Conservation (phyloP, 345 rosid species). For the Gossypium arboreum region DNA sequence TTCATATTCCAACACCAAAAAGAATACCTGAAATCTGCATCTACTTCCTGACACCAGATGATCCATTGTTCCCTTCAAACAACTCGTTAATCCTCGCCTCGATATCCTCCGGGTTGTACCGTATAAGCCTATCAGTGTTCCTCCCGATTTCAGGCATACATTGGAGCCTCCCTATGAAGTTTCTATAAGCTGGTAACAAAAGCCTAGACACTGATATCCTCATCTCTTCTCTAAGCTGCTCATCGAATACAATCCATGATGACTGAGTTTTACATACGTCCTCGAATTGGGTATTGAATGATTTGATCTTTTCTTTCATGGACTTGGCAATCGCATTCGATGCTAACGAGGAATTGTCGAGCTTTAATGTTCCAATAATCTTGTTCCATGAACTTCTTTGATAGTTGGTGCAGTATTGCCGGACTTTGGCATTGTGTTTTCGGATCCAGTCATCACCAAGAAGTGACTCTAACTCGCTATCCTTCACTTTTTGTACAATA, state of each 20-base stretch:
- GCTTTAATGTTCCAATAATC: constrained; percentile 53
- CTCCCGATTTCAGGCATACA: constrained; percentile 52
- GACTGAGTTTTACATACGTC: constrained; percentile 53
- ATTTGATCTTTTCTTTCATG: constrained; percentile 60
- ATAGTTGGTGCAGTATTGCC: constrained; percentile 50
- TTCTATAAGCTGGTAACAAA: constrained; percentile 57
- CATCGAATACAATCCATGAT: constrained; percentile 56
- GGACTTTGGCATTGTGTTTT: constrained; percentile 70
- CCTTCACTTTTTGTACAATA: constrained; percentile 81
- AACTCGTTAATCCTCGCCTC: constrained; percentile 49
- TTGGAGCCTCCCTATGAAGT: constrained; percentile 52
- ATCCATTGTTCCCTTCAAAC: constrained; percentile 46
- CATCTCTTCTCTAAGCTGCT: constrained; percentile 63
- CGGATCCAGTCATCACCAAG: constrained; percentile 83
- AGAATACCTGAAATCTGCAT: constrained; percentile 22
- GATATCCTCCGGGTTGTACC: constrained; percentile 47
- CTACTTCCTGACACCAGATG: constrained; percentile 49
- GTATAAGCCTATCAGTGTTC: constrained; percentile 40
- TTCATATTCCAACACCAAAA: constrained; percentile 15
- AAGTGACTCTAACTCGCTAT: constrained; percentile 60
- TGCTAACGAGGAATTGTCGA: constrained; percentile 36
- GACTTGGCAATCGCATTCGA: constrained; percentile 37
- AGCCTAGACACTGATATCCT: constrained; percentile 38
- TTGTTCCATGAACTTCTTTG: constrained; percentile 77
- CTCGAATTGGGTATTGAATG: constrained; percentile 49